phyloP scores from a whole-genome alignment of 2,329 filamentous ascomycete species.

The Cytospora leucostoma region DNA sequence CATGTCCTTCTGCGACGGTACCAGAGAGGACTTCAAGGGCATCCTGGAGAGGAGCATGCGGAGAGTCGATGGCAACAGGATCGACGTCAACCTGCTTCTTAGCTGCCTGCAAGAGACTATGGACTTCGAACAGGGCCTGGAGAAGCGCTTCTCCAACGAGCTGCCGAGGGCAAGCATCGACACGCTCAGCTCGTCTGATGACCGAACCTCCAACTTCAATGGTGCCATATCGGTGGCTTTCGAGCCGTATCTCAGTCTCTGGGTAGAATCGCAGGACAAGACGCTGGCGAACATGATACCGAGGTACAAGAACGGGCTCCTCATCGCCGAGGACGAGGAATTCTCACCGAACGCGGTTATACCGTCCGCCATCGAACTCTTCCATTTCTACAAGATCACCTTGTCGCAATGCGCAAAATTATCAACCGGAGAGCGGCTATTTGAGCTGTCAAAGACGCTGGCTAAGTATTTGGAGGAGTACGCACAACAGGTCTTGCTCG shows the following conservation, averaged over 20 bases:
- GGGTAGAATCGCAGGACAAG: conserved; percentile 95
- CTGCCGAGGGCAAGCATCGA: conserved; percentile 78
- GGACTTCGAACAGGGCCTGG: conserved; percentile 91
- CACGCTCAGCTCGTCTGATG: conserved; percentile 78
- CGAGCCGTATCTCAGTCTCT: conserved; percentile 93
- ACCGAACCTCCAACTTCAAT: conserved; percentile 75
- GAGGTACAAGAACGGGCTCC: conserved; percentile 79
- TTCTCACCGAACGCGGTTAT: conserved; percentile 90
- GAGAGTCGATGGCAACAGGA: conserved; percentile 70
- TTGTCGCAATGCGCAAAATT: conserved; percentile 94
- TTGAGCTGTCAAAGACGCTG: conserved; percentile 82
- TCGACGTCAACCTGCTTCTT: conserved; percentile 87
- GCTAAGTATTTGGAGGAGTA: conserved; percentile 95
- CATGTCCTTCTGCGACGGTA: conserved; percentile 92
- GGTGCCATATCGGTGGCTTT: conserved; percentile 95
- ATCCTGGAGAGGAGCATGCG: conserved; percentile 89
- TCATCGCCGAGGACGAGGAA: conserved; percentile 83
- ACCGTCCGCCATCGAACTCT: conserved; percentile 90
- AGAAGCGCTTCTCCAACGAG: conserved; percentile 77
- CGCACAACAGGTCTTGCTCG: conserved; percentile 84
- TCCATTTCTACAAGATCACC: conserved; percentile 93
- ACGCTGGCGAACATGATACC: conserved; percentile 82
- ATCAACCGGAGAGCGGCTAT: conserved; percentile 82
- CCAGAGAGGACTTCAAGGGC: conserved; percentile 90
- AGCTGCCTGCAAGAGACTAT: conserved; percentile 93